Evolutionary conservation across 202 grass and related monocot species (phyloP).

Genomic region (Zizania palustris): DNA sequence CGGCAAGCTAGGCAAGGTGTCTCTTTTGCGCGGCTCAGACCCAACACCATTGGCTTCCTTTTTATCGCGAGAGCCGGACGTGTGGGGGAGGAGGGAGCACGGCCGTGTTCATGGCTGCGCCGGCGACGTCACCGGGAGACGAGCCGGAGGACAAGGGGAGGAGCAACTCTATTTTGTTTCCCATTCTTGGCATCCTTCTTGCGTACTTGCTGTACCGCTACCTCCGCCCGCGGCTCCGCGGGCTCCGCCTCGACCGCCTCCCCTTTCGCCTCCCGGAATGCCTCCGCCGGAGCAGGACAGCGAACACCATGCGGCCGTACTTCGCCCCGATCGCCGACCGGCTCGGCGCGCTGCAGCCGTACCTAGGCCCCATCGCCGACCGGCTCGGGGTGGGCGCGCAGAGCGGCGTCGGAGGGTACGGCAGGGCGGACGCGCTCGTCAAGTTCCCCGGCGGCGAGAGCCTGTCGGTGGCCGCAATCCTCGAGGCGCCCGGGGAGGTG

Average conservation of each 20-base stretch:
- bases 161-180: constrained; percentile 57
- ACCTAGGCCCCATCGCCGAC: constrained; percentile 56
- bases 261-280: constrained; percentile 38
- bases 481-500: constrained; percentile 95
- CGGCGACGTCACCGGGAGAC: constrained; percentile 20
- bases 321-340: constrained; percentile 60
- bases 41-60: neutral
- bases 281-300: constrained; percentile 40
- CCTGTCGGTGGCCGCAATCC: constrained; percentile 74
- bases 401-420: neutral
- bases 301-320: constrained; percentile 49
- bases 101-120: neutral
- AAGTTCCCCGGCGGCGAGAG: constrained; percentile 80
- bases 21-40: neutral
- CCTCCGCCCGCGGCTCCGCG: constrained; percentile 56
- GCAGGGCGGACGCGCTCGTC: constrained; percentile 57
- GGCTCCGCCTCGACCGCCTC: constrained; percentile 48
- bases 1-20: constrained; percentile 38
- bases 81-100: too few species aligned
- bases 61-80: neutral
- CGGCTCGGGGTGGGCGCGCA: constrained; percentile 37
- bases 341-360: constrained; percentile 55
- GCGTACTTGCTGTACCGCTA: constrained; percentile 55
- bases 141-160: constrained; percentile 39
- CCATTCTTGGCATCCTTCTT: constrained; percentile 60